Conservation (phyloP, 768 basidiomycete genomes). For the Lactarius hatsudake region DNA sequence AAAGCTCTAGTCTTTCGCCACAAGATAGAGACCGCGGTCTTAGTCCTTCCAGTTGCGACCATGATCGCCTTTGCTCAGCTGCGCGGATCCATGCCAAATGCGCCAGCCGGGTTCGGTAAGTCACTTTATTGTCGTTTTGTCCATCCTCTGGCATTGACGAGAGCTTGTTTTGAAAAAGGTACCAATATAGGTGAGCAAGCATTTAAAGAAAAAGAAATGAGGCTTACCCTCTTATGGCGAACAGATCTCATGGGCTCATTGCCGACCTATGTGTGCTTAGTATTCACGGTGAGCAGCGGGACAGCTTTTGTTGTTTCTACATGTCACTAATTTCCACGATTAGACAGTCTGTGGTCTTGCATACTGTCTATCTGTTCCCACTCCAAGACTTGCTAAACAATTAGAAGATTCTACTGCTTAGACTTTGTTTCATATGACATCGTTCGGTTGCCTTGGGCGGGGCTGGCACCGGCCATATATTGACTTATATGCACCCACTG, state of each 20-base stretch:
- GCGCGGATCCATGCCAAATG: constrained; percentile 31
- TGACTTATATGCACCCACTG: not conserved
- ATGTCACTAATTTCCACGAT: not conserved
- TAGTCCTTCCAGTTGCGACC: constrained; percentile 31
- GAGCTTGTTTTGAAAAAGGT: not conserved
- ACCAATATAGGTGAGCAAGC: constrained; percentile 17
- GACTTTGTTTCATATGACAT: no score
- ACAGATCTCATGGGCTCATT: constrained; percentile 20
- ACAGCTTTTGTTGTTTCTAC: not conserved
- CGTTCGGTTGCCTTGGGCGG: no score
- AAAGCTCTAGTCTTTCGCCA: constrained; percentile 28
- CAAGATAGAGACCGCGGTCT: constrained; percentile 27
- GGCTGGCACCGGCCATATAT: not conserved
- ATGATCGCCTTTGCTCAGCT: constrained; percentile 33
- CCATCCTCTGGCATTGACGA: not conserved
- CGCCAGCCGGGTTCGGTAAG: constrained; percentile 31
- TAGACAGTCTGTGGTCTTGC: constrained; percentile 8
- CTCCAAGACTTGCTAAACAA: not conserved
- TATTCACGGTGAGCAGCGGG: constrained; percentile 12
- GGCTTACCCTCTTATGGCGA: not conserved
- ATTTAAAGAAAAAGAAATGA: not conserved
- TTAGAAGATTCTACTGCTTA: not conserved
- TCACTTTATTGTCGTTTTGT: no score
- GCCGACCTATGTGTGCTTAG: constrained; percentile 17
- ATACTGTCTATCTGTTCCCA: constrained; percentile 5